Evolutionary conservation across 768 basidiomycete species (phyloP).

Genomic region (Chalciporus sphaerocephalus): DNA sequence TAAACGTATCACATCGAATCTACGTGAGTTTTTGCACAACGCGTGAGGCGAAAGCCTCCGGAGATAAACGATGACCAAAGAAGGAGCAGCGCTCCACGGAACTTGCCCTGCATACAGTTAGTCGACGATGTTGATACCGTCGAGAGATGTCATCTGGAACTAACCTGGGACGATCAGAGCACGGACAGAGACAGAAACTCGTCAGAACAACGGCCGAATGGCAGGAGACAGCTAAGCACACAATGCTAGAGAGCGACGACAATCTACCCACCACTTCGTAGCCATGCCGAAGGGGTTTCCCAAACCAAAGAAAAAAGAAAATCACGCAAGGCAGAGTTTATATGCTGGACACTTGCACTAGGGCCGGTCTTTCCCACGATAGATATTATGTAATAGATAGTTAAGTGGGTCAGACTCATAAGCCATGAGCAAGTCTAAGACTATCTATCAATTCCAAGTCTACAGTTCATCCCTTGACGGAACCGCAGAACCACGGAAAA

Average conservation of each 20-base stretch:
- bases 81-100: slow-evolving; percentile 15
- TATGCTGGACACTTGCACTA: slow-evolving; percentile 18
- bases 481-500: slow-evolving; percentile 41
- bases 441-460: slow-evolving; percentile 8
- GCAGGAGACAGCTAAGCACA: slow-evolving; percentile 5
- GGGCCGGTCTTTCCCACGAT: slow-evolving; percentile 30
- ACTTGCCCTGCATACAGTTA: neutral
- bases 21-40: slow-evolving; percentile 1
- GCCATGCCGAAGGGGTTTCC: slow-evolving; percentile 34
- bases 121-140: no score
- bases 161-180: slow-evolving; percentile 4
- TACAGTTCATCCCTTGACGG: slow-evolving; percentile 41
- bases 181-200: neutral
- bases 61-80: slow-evolving; percentile 11
- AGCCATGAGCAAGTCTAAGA: neutral
- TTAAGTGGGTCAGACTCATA: neutral
- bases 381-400: slow-evolving; percentile 8
- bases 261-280: slow-evolving; percentile 7
- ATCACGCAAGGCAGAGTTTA: neutral
- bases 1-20: slow-evolving; percentile 17
- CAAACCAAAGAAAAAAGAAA: slow-evolving; percentile 3
- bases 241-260: neutral
- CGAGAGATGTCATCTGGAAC: no score
- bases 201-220: slow-evolving; percentile 18
- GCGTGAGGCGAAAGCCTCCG: slow-evolving; percentile 1